Base-by-base conservation (phyloP, 208 protist genomes). In the Leishmania aethiopica region DNA sequence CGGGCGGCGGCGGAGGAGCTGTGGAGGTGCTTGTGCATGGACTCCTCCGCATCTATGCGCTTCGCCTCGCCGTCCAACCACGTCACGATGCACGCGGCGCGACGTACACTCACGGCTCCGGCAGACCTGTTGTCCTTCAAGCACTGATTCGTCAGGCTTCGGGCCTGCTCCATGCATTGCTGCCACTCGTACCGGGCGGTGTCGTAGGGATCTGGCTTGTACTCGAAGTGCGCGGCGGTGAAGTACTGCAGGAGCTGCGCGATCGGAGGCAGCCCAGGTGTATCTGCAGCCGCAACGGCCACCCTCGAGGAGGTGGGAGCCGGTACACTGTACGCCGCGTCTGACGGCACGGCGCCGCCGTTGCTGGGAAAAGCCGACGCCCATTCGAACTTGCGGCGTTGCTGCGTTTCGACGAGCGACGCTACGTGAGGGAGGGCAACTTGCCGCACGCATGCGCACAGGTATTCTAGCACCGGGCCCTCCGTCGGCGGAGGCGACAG, bases 401-500 rank as follows among this genome's bases (percentile, higher is more conserved):
- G 60, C 85, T 88, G 84, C 83, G 90, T 64, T 79, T 84, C 57
- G 40, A 88, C 10, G 79, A 89, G 78, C 80, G 75, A 64, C 45
- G 91, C 86, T 40, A 95, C 72, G 62, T 91, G 90, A n/a, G 92
- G 88, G 49, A 93, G 85, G 0, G 88, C 89, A 11, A 91, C 84
- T 57, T 86, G 86, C 13, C 37, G 64, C 13, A 91, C 75, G 62
- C 82, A 40, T 22, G 70, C 51, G 71, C 86, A 88, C 17, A 86
- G 71, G 35, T 74, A 85, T 67, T 82, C 88, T 81, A 87, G 28
- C 35, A 81, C 74, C 35, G 75, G 3, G 1, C 13, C 35, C 42
- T 35, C 42, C 0, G 11, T 28, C 1, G 79, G 64, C 28, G 85
- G 71, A 17, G 82, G 84, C 32, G 89, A 70, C 57, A 94, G 35